Base-by-base conservation (phyloP, 2,329 filamentous ascomycete genomes). In the Graphilbum ipis-grandicollis region DNA sequence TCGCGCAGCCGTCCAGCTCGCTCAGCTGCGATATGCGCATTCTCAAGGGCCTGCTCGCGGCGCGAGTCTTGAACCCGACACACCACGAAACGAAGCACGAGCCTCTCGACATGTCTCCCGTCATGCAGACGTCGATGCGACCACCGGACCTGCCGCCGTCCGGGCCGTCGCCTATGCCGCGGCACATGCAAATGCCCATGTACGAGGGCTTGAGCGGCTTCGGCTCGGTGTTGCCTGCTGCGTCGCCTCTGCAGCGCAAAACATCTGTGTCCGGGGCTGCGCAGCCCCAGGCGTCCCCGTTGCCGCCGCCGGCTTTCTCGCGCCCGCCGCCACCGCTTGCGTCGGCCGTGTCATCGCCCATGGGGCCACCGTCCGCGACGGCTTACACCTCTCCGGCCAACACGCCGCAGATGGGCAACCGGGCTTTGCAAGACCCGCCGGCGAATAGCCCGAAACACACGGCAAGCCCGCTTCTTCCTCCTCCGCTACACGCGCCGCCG, bases 11-110 rank as follows among this genome's bases (percentile, higher is more conserved):
- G 19, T 81, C 81, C 0, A 84, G 83, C 34, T 79, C 82, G 8
- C 68, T 94, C 7, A 57, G 60, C 34, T 71, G 71, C 33, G 85
- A 94, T 52, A 71, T 79, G 51, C 67, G 70, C 36, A 90, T 94
- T 40, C 64, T 94, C 13, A 59, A 68, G 41, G 65, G 62, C 7
- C 50, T 74, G 29, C 35, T 32, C 9, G n/a, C 19, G 5, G n/a
- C 26, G 19, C 41, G 43, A 10, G 26, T 33, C 30, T 10, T 22
- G 3, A 12, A 35, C 7, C 37, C 43, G 4, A 6, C 12, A n/a
- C 23, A 10, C 12, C 17, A 25, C n/a, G 19, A n/a, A 3, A 9
- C 5, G 4, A 15, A 26, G 17, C 29, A 15, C 15, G 13, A 10
- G n/a, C 8, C 19, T 9, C 14, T 15, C 13, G n/a, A 15, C 18